Percentiles rank a stretch among this genome's conserved stretches.
These are phyloP conservation scores for Backusella mclennaniae DNA, from an alignment of 192 early-diverging fungal genomes.

Conservation along the genomic window DNA sequence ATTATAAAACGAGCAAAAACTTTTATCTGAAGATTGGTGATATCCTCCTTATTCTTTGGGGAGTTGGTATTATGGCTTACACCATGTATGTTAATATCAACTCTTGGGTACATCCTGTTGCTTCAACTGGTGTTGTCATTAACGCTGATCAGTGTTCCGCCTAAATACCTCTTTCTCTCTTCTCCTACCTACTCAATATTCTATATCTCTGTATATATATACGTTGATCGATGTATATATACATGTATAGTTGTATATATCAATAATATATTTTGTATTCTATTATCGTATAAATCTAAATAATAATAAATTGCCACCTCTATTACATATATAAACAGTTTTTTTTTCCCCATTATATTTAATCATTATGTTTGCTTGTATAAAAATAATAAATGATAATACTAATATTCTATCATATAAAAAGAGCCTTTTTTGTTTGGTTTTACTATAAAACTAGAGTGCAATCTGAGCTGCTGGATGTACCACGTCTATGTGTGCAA, in stretches of 20 bases:
- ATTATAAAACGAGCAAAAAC: conserved; percentile 54
- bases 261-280: background rate
- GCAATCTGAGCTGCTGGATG: background rate
- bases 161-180: background rate
- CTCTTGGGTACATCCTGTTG: conserved; percentile 34
- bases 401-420: background rate
- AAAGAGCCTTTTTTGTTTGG: background rate
- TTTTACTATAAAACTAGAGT: background rate
- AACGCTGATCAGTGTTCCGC: background rate
- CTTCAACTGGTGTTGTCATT: background rate
- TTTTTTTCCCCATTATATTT: background rate
- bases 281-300: background rate
- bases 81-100: conserved; percentile 72
- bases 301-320: background rate
- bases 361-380: background rate
- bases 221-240: background rate
- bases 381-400: background rate
- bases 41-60: conserved; percentile 59
- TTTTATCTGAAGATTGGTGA: conserved; percentile 47
- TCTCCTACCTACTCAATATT: background rate
- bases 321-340: background rate
- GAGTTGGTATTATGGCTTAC: conserved; percentile 65
- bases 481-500: background rate
- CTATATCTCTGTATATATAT: background rate
- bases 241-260: background rate